Evolutionary conservation across 192 early-diverging fungal genomes (phyloP).

Genomic region (Linnemannia hyalina): DNA sequence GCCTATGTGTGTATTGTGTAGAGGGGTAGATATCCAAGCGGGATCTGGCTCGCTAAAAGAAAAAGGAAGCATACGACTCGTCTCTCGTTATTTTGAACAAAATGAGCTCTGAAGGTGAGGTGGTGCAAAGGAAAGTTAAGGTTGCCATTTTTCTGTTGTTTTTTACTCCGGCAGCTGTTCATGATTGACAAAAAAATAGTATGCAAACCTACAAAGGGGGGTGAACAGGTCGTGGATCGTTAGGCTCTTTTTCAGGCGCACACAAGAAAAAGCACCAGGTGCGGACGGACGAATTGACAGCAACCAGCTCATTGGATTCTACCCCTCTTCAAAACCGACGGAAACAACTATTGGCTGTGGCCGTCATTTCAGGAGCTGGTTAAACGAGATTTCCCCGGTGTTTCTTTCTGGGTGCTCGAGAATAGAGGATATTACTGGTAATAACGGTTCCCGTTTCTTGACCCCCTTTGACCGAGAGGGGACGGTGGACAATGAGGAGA

Average conservation of each 20-base stretch:
- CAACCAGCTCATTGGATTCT: neutral
- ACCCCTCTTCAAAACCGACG: neutral
- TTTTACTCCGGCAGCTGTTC: neutral
- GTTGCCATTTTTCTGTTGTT: neutral
- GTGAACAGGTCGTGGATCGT: neutral
- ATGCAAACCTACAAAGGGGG: neutral
- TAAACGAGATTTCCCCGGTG: neutral
- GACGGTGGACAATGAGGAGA: neutral
- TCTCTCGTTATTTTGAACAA: neutral
- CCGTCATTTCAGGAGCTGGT: neutral
- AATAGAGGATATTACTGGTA: neutral
- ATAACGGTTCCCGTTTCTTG: neutral
- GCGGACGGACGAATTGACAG: neutral
- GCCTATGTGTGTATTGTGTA: neutral
- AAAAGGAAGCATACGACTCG: neutral
- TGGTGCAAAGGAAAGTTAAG: constrained; percentile 5
- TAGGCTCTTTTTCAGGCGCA: neutral
- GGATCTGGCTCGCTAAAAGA: neutral
- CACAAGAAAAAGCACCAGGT: neutral
- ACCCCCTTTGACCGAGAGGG: neutral
- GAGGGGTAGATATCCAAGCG: neutral
- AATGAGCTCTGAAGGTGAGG: neutral
- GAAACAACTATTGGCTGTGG: neutral
- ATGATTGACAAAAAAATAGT: neutral
- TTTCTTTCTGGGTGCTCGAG: neutral